Conservation (phyloP, 2,329 filamentous ascomycete species). For the Alternaria novae-zelandiae region DNA sequence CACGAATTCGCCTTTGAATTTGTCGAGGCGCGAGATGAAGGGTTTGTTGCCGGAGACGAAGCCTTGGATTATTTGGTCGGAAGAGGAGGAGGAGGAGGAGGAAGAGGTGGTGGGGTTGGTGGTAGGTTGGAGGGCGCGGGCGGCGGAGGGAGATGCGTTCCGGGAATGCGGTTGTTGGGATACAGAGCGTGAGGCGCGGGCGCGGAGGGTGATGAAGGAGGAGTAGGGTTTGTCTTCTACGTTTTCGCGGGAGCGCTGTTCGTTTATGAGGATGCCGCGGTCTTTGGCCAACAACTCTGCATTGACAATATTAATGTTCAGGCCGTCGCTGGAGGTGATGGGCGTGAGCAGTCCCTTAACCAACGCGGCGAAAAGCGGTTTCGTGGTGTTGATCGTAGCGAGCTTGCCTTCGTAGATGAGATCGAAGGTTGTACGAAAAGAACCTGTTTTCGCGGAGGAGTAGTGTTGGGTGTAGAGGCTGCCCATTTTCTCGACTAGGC, state of each 20-base stretch:
- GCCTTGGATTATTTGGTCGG: slow-evolving; percentile 66
- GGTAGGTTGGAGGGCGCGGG: slow-evolving; percentile 12
- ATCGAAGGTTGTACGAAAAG: slow-evolving; percentile 73
- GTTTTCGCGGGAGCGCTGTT: slow-evolving; percentile 69
- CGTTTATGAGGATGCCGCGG: slow-evolving; percentile 78
- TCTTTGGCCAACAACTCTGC: slow-evolving; percentile 76
- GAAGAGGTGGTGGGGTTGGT: neutral
- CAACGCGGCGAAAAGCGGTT: slow-evolving; percentile 78
- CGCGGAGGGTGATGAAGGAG: slow-evolving; percentile 73
- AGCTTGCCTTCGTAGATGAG: slow-evolving; percentile 79
- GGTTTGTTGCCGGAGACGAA: slow-evolving; percentile 69
- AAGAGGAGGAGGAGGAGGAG: neutral
- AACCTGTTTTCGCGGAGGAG: slow-evolving; percentile 47
- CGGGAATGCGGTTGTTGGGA: slow-evolving; percentile 32
- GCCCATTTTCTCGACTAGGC: slow-evolving; percentile 79
- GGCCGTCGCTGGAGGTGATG: slow-evolving; percentile 69
- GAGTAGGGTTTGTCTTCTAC: slow-evolving; percentile 69
- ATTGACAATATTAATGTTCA: slow-evolving; percentile 84
- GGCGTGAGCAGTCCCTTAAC: slow-evolving; percentile 76
- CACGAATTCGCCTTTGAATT: slow-evolving; percentile 75
- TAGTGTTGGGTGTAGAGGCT: slow-evolving; percentile 80
- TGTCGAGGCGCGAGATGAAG: slow-evolving; percentile 75
- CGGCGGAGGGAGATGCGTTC: slow-evolving; percentile 38
- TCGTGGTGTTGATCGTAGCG: slow-evolving; percentile 73
- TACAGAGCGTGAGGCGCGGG: slow-evolving; percentile 52